Conservation (phyloP, 1,284 basidiomycete species). For the Sporisorium reilianum region DNA sequence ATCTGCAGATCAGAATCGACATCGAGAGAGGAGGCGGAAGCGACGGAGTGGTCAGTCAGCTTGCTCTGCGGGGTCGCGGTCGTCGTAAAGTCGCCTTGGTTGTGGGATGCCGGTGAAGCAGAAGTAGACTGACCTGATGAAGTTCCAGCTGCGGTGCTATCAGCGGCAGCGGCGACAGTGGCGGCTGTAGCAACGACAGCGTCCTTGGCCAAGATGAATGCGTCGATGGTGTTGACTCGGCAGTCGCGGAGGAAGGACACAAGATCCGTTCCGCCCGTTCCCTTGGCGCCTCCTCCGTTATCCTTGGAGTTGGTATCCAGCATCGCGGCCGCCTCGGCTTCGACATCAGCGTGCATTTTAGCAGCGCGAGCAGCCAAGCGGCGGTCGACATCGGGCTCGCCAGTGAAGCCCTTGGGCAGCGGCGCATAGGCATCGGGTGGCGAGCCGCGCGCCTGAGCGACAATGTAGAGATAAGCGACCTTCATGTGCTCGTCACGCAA, state of each 20-base stretch:
- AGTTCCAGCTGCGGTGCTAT: not conserved
- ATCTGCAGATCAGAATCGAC: conserved; percentile 30
- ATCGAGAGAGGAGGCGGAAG: not conserved
- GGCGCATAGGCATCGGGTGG: conserved; percentile 56
- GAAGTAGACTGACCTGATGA: conserved; percentile 46
- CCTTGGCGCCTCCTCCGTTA: conserved; percentile 48
- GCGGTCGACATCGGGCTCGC: conserved; percentile 24
- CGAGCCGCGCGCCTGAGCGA: conserved; percentile 56
- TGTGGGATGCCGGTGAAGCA: not conserved
- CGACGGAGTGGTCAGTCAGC: conserved; percentile 22
- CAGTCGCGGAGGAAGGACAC: conserved; percentile 62
- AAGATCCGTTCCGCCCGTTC: conserved; percentile 66
- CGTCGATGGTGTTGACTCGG: conserved; percentile 59
- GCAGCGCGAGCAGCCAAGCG: conserved; percentile 22
- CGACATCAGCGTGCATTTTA: conserved; percentile 14
- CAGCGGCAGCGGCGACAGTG: not conserved
- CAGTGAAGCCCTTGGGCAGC: conserved; percentile 48
- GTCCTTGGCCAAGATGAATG: conserved; percentile 50
- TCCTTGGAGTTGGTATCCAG: conserved; percentile 38
- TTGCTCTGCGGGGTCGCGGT: conserved; percentile 3
- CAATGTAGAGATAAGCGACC: conserved; percentile 82
- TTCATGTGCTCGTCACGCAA: conserved; percentile 89
- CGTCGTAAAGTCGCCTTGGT: not conserved
- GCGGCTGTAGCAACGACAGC: conserved; percentile 7
- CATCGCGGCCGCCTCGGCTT: conserved; percentile 24